A percentile compares a stretch with the other conserved stretches of the same genome.
These are phyloP conservation scores for Bretziella fagacearum DNA, from an alignment of 2,329 filamentous ascomycete genomes.

Conservation along the genomic window DNA sequence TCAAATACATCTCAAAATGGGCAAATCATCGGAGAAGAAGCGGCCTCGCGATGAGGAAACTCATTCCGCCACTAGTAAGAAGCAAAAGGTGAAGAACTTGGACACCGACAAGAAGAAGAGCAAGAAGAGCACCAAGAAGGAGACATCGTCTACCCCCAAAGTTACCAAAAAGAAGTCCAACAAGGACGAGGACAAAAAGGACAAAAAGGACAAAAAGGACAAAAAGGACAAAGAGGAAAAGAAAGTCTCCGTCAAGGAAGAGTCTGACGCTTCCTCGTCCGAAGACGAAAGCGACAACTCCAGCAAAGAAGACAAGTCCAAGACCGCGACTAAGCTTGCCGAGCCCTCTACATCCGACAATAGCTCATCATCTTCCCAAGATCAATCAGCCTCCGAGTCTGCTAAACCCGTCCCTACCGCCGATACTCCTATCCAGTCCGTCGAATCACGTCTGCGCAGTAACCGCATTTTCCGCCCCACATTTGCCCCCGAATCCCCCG, in stretches of 20 bases:
- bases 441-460: conserved; percentile 19
- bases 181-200: conserved; percentile 22
- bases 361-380: conserved; percentile 9
- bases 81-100: conserved; percentile 35
- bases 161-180: conserved; percentile 24
- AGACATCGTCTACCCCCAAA: conserved; percentile 16
- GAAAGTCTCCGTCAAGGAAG: conserved; percentile 18
- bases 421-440: conserved; percentile 19
- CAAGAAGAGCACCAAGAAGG: conserved; percentile 17
- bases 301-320: background rate
- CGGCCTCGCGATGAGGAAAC: conserved; percentile 28
- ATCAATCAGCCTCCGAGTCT: conserved; percentile 19
- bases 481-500: conserved; percentile 24
- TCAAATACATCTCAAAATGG: conserved; percentile 4
- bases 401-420: conserved; percentile 19
- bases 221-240: conserved; percentile 18
- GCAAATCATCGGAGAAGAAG: conserved; percentile 26
- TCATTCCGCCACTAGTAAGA: conserved; percentile 27
- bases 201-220: conserved; percentile 6
- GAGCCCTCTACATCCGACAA: conserved; percentile 19
- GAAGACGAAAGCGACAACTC: background rate
- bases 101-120: conserved; percentile 20
- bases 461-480: conserved; percentile 24
- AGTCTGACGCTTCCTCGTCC: conserved; percentile 9
- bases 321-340: conserved; percentile 18